Base-by-base conservation (phyloP, 805 yeast species). In the Suhomyces kilbournensis region DNA sequence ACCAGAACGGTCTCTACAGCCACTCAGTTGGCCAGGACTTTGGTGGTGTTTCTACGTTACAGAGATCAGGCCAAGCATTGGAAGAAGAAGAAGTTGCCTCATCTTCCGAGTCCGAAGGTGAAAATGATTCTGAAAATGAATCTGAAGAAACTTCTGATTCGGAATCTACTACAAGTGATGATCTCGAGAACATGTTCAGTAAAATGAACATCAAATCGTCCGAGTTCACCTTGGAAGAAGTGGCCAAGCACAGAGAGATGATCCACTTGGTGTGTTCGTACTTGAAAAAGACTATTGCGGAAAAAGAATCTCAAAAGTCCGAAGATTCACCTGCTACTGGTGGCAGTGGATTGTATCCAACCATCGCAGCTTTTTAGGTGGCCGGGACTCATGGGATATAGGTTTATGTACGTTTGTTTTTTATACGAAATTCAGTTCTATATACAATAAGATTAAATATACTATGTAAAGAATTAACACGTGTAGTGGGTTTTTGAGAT, bases 281-380 rank as follows among this genome's bases (percentile, higher is more conserved):
- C 57, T 67, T 75, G 55, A 60, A 61, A 19, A 51, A 60, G 17
- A 52, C 60, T 39, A 58, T 53, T 47, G 57, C 56, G 35, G 51
- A 51, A 20, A 28, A 44, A 2, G 59, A 55, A 50, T 19, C 45
- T 17, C 48, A 47, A 35, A 35, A 22, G 46, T 47, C 20, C 20
- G 53, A 52, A 34, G 42, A 32, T 46, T 44, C 23, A 32, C 23
- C n/a, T 54, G 54, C 19, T 49, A 53, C 54, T 49, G 53, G 48
- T 55, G 53, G 38, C 20, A 38, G 43, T 30, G 62, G 64, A 39
- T 64, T 74, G 52, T 75, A 75, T 55, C 79, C 79, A 34, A 64
- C 70, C 30, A 73, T 75, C 46, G 63, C 76, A 46, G 76, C 77
- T 22, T 74, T 74, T 55, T 74, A 64, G 56, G 25, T 34, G 15